phyloP scores from a whole-genome alignment of 1,284 basidiomycete genomes.

The Uromyces viciae-fabae region DNA sequence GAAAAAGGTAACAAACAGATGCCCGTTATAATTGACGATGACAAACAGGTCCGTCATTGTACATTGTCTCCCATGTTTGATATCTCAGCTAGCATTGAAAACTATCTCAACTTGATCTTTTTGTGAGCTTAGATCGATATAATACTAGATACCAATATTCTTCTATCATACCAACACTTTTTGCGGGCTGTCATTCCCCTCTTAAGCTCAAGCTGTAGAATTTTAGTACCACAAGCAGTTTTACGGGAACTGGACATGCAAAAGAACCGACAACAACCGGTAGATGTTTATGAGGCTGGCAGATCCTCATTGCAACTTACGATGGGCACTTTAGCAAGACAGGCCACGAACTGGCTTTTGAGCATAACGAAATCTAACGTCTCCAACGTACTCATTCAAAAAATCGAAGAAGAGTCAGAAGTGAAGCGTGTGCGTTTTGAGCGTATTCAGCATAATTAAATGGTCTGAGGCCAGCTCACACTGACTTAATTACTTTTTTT shows the following conservation, averaged over 20 bases:
- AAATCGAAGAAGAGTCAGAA: constrained; percentile 10
- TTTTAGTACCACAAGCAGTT: constrained; percentile 19
- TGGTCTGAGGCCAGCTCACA: background rate
- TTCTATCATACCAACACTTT: constrained; percentile 22
- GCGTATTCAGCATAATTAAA: background rate
- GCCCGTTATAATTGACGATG: background rate
- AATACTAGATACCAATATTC: constrained; percentile 30
- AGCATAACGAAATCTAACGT: background rate
- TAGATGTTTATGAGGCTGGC: constrained; percentile 16
- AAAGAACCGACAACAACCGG: constrained; percentile 7
- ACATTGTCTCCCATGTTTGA: no score
- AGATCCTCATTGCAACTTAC: background rate
- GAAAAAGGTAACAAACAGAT: background rate
- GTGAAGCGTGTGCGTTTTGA: background rate
- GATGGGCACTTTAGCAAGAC: constrained; percentile 20
- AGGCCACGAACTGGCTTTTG: constrained; percentile 27
- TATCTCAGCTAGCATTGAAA: no score
- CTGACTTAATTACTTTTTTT: constrained; percentile 9
- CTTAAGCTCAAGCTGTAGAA: background rate
- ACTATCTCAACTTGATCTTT: background rate
- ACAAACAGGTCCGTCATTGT: background rate
- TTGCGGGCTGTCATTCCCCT: constrained; percentile 9
- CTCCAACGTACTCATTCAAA: constrained; percentile 5
- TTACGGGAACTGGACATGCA: constrained; percentile 17
- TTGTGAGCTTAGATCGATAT: constrained; percentile 8